Percentiles rank a stretch among this genome's conserved stretches.
Conservation (phyloP, 352 stramenopile species). For the Phytophthora pini region DNA sequence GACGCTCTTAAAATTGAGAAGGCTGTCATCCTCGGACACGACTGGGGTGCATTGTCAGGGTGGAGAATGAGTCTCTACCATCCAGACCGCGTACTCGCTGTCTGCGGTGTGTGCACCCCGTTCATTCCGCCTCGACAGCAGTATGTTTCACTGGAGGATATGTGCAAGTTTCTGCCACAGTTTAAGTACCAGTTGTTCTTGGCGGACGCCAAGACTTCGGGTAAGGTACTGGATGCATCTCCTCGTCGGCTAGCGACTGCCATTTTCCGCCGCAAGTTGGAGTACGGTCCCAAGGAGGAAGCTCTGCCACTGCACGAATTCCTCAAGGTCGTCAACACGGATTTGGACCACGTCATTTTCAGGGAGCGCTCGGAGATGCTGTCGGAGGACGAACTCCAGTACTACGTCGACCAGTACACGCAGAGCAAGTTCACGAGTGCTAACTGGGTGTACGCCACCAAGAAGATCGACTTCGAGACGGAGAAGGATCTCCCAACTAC, state of each 20-base stretch:
- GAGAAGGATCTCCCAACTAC: constrained; percentile 38
- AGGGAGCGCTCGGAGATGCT: constrained; percentile 42
- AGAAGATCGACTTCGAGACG: constrained; percentile 52
- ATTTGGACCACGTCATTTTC: constrained; percentile 41
- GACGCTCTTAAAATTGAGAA: constrained; percentile 58
- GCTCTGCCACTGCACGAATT: constrained; percentile 32
- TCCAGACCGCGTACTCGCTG: constrained; percentile 54
- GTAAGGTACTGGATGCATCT: constrained; percentile 39
- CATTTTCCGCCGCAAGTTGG: constrained; percentile 40
- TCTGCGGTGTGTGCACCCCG: constrained; percentile 64
- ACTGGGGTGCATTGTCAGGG: constrained; percentile 59
- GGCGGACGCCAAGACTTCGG: constrained; percentile 34
- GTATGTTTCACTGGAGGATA: constrained; percentile 45
- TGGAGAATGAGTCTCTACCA: constrained; percentile 70
- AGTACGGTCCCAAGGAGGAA: constrained; percentile 30
- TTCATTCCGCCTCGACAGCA: constrained; percentile 45
- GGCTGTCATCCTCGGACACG: constrained; percentile 59
- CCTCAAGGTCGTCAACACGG: constrained; percentile 29
- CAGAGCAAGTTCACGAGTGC: constrained; percentile 44
- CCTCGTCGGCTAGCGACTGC: constrained; percentile 38
- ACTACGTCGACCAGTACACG: constrained; percentile 50
- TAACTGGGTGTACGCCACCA: constrained; percentile 49
- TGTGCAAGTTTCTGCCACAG: constrained; percentile 33
- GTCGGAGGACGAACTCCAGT: constrained; percentile 48
- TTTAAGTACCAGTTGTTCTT: constrained; percentile 56